Evolutionary conservation across 1,139 yeast species (phyloP), one percentile per base, ranked within the genome.

Genomic region (Nakaseomyces bracarensis): DNA sequence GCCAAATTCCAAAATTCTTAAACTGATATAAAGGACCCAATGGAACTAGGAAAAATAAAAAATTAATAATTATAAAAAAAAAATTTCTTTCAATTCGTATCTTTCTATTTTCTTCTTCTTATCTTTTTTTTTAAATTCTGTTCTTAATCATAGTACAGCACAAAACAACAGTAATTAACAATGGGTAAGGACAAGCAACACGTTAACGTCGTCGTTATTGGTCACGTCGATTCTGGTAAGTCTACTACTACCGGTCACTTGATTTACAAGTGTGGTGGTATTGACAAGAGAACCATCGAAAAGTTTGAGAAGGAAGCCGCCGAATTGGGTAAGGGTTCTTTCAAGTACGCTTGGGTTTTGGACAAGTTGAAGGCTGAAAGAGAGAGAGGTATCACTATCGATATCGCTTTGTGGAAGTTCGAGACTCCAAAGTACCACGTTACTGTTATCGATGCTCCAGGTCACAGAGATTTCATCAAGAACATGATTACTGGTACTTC

Each of bases 161-260:
- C n/a, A n/a, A 26, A 23, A 36, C 10, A 36, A 43, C 29, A 36
- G 39, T 38, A 46, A 45, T 41, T 43, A 44, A 57, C 53, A 51
- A 60, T 60, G 89, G 91, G 95, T 79, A 85, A 85, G 74, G 95
- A 82, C 69, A 87, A 86, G 83, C 68, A 78, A 74, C 97, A 89
- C 85, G 83, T 89, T 75, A 89, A 89, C 95, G 91, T 89, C 75
- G 97, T 89, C 74, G 97, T 89, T 71, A 89, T 89, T 72, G 97
- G 97, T 74, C 97, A 87, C 93, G 96, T 86, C 95, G 96, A 86
- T 77, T 86, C 96, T 63, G 95, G 95, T 77, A 86, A 86, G 76
- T 86, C 95, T 58, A 86, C 96, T 69, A 85, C 95, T 73, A 87
- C 96, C 70, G 96, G 96, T 74, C 96, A 87, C 82, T 84, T 89